A percentile compares a stretch with the other conserved stretches of the same genome.
Conservation (phyloP, 2,329 filamentous ascomycete species). For the Lachnum nothofagi region DNA sequence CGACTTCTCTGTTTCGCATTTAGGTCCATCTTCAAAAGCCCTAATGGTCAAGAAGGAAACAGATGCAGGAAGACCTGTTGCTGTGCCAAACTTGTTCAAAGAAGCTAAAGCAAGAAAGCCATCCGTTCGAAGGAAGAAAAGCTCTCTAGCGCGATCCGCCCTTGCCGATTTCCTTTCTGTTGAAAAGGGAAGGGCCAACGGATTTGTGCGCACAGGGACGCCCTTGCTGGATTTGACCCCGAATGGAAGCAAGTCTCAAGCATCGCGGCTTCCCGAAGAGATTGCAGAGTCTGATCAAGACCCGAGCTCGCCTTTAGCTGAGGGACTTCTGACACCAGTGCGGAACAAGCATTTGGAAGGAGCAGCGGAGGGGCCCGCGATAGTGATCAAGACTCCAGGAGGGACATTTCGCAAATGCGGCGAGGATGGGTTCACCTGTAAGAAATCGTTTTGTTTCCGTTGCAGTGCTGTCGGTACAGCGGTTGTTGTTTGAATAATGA, state of each 20-base stretch:
- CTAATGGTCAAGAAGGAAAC: conserved; percentile 7
- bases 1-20: not conserved
- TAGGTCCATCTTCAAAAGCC: conserved; percentile 1
- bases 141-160: not conserved
- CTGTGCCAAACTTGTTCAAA: not conserved
- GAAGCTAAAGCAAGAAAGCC: not conserved
- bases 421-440: conserved; percentile 50
- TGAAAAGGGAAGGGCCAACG: not conserved
- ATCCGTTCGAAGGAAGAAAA: not conserved
- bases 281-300: conserved; percentile 18
- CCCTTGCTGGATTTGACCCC: conserved; percentile 26
- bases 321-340: conserved; percentile 11
- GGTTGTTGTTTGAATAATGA: not conserved
- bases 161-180: not conserved
- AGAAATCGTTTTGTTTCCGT: conserved; percentile 55
- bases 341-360: conserved; percentile 5
- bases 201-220: conserved; percentile 12
- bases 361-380: conserved; percentile 10
- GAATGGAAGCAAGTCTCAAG: conserved; percentile 5
- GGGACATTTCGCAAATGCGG: conserved; percentile 50
- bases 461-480: conserved; percentile 34
- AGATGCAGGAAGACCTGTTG: not conserved
- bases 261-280: conserved; percentile 1
- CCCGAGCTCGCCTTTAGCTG: conserved; percentile 10
- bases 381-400: conserved; percentile 42